A percentile compares a stretch with the other conserved stretches of the same genome.
These are phyloP conservation scores for Cutaneotrichosporon spelunceum DNA, from an alignment of 1,284 basidiomycete species.

Conservation along the genomic window DNA sequence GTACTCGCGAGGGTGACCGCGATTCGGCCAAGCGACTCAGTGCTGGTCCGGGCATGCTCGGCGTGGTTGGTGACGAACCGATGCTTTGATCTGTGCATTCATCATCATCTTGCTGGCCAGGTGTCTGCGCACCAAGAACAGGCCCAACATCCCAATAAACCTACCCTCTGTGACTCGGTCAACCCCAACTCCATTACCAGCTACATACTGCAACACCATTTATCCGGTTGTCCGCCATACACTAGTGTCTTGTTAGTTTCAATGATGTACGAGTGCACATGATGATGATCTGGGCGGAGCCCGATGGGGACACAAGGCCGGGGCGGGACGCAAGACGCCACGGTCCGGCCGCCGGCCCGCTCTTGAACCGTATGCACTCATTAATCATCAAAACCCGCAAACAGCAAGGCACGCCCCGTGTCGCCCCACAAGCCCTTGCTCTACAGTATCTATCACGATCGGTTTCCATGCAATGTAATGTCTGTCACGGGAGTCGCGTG, in stretches of 20 bases:
- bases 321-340: no score
- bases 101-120: background rate
- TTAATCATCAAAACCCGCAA: background rate
- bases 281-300: background rate
- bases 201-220: slow-evolving; percentile 1
- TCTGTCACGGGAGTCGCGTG: background rate
- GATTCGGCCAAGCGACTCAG: slow-evolving; percentile 35
- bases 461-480: background rate
- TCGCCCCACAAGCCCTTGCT: background rate
- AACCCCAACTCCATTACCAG: background rate
- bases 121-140: background rate
- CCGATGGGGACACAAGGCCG: no score
- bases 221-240: background rate
- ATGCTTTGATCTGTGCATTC: background rate
- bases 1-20: slow-evolving; percentile 15
- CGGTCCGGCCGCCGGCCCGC: no score
- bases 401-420: background rate
- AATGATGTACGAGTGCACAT: slow-evolving; percentile 1
- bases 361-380: background rate
- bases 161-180: background rate
- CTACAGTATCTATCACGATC: background rate
- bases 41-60: slow-evolving; percentile 30
- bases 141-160: background rate
- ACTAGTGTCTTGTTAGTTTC: slow-evolving; percentile 2
- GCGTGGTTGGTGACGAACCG: slow-evolving; percentile 5